Base-by-base conservation (phyloP, 768 basidiomycete species). In the Agaricus sinodeliciosus region DNA sequence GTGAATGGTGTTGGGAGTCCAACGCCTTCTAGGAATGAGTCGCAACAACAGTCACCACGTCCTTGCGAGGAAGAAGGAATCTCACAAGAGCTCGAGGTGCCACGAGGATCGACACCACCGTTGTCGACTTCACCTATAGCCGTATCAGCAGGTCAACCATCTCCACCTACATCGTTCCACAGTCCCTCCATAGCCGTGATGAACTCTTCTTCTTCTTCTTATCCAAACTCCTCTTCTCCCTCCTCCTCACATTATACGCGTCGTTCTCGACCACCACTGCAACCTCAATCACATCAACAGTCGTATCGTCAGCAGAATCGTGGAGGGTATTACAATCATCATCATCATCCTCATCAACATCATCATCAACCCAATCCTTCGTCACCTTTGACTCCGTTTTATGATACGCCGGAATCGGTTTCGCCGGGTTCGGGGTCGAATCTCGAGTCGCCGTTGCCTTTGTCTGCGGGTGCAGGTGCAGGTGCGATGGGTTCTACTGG, bases 1-100 rank as follows among this genome's bases (percentile, higher is more conserved):
- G 40, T 22, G 62, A 71, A 37, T 61, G 61, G 2, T 63, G 70
- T 44, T 65, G 31, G 31, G 11, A 31, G 31, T 31, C 31, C 31
- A 3, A 31, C 31, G 31, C 31, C 31, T 31, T 3, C 31, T 11
- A 7, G 31, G 31, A 11, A 31, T 31, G 31, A 5, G 7, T 31
- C 31, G 11, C 31, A 31, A 2, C 31, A 31, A 11, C 31, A 28
- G 9, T 28, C 28, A 0, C 28, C 9, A 28, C 28, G 5, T 5
- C 9, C 28, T 68, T 45, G 48, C 61, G 39, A 60, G 72, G 9
- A 9, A 0, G 28, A 28, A 28, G 28, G 28, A 9, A 9, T 28
- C 9, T 28, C 28, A 58, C 51, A 59, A 19, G 47, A 44, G 4
- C 63, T 36, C 44, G 53, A 26, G 63, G 67, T 40, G 56, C 62